Percentiles rank a stretch among this genome's conserved stretches.
These are phyloP conservation scores for Trametes meyenii DNA, from an alignment of 768 basidiomycete species.

Conservation along the genomic window DNA sequence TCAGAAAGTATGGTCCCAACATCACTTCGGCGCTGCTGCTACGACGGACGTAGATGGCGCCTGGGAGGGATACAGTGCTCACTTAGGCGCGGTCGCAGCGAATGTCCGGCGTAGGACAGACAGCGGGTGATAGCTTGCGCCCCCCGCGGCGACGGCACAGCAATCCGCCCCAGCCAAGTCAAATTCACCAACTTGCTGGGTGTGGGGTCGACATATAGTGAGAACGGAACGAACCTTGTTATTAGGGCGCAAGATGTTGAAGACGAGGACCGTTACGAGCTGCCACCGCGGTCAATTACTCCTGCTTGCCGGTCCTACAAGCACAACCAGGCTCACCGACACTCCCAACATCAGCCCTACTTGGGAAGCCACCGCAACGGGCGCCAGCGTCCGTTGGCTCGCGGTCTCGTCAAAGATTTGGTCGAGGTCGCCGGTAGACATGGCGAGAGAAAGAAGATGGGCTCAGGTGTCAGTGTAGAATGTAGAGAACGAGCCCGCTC, in stretches of 20 bases:
- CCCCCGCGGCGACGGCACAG: too few relatives aligned
- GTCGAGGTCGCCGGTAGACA: constrained; percentile 27
- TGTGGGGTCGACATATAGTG: background rate
- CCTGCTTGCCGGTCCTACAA: background rate
- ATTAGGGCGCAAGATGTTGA: constrained; percentile 85
- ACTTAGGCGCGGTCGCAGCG: too few relatives aligned
- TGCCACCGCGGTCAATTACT: constrained; percentile 32
- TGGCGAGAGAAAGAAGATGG: constrained; percentile 9
- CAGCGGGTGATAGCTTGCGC: too few relatives aligned
- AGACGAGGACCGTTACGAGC: constrained; percentile 69
- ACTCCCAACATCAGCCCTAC: constrained; percentile 71
- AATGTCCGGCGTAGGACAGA: too few relatives aligned
- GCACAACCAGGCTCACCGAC: constrained; percentile 54
- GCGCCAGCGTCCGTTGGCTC: constrained; percentile 66
- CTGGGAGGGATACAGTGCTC: too few relatives aligned
- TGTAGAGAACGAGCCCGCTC: constrained; percentile 13
- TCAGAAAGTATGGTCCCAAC: too few relatives aligned
- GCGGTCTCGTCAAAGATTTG: constrained; percentile 33
- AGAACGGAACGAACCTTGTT: constrained; percentile 64
- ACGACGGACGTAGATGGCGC: too few relatives aligned
- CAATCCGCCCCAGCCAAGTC: too few relatives aligned
- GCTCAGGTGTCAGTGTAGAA: background rate
- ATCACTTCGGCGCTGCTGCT: too few relatives aligned
- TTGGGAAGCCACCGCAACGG: constrained; percentile 79
- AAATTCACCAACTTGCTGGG: background rate